A percentile compares a stretch with the other conserved stretches of the same genome.
Conservation (phyloP, 352 stramenopile species). For the Pythium phragmiticola region DNA sequence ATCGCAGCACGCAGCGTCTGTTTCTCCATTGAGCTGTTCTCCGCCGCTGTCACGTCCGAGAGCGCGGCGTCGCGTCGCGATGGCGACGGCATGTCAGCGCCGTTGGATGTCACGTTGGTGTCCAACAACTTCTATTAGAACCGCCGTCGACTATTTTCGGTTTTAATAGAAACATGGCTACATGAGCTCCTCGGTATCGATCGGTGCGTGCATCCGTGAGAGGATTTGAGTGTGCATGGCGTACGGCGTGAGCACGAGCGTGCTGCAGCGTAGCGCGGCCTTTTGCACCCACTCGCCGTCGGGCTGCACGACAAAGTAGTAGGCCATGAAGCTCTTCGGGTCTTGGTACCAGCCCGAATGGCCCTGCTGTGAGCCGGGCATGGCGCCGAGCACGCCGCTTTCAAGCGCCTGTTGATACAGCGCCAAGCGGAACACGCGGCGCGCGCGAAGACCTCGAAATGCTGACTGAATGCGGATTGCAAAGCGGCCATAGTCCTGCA, state of each 20-base stretch:
- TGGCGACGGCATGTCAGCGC: not conserved
- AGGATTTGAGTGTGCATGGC: slow-evolving; percentile 62
- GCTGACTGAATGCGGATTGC: slow-evolving; percentile 52
- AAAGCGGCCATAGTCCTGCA: slow-evolving; percentile 14
- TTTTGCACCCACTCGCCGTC: slow-evolving; percentile 69
- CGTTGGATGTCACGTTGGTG: no score
- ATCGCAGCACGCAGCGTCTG: slow-evolving; percentile 5
- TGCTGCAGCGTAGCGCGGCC: slow-evolving; percentile 49
- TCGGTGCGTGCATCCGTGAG: slow-evolving; percentile 21
- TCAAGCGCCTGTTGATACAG: slow-evolving; percentile 66
- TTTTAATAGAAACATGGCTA: slow-evolving; percentile 28
- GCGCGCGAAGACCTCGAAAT: slow-evolving; percentile 50
- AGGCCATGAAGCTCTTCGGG: slow-evolving; percentile 66
- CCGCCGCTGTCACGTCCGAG: not conserved
- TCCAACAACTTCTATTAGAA: no score
- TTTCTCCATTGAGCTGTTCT: no score
- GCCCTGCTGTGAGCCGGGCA: slow-evolving; percentile 65
- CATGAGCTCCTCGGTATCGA: slow-evolving; percentile 8
- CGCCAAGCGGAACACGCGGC: slow-evolving; percentile 52
- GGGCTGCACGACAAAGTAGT: slow-evolving; percentile 66
- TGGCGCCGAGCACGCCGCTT: slow-evolving; percentile 66
- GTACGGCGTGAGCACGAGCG: slow-evolving; percentile 61
- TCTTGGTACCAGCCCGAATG: slow-evolving; percentile 76
- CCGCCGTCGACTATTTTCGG: not conserved
- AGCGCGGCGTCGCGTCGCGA: not conserved